These are phyloP conservation scores for Mortierella polycephala DNA, from an alignment of 371 early-diverging fungal species.

Conservation along the genomic window DNA sequence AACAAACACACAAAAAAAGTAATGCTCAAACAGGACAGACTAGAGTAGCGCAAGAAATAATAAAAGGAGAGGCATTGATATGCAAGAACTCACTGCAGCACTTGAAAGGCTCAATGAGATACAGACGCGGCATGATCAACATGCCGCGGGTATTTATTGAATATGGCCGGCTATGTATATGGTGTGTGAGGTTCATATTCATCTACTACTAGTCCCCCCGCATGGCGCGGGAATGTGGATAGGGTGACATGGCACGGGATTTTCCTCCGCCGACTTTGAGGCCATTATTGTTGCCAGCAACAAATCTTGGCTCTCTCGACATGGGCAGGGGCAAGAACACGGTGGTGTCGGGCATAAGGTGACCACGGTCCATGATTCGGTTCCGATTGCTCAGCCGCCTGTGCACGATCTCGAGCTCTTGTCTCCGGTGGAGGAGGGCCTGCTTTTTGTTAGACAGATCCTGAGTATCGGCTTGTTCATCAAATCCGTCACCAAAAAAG, in stretches of 20 bases:
- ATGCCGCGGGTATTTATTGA: too few species aligned
- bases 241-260: conserved; percentile 29
- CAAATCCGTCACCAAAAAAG: conserved; percentile 3
- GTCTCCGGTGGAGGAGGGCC: neutral
- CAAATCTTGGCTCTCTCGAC: conserved; percentile 10
- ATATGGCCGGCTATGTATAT: too few species aligned
- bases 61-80: too few species aligned
- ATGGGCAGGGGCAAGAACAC: conserved; percentile 2
- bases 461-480: neutral
- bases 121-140: too few species aligned
- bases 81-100: too few species aligned
- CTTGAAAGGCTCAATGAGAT: too few species aligned
- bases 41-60: too few species aligned
- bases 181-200: too few species aligned
- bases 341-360: conserved; percentile 29
- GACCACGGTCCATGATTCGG: conserved; percentile 39
- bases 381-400: conserved; percentile 31
- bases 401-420: conserved; percentile 9
- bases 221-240: conserved; percentile 4
- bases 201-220: neutral
- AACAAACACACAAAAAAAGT: too few species aligned
- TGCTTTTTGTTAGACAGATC: neutral
- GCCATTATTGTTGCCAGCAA: neutral
- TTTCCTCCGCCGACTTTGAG: conserved; percentile 12
- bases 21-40: too few species aligned